phyloP scores from a whole-genome alignment of 805 yeast genomes.

The Kazachstania taianensis region DNA sequence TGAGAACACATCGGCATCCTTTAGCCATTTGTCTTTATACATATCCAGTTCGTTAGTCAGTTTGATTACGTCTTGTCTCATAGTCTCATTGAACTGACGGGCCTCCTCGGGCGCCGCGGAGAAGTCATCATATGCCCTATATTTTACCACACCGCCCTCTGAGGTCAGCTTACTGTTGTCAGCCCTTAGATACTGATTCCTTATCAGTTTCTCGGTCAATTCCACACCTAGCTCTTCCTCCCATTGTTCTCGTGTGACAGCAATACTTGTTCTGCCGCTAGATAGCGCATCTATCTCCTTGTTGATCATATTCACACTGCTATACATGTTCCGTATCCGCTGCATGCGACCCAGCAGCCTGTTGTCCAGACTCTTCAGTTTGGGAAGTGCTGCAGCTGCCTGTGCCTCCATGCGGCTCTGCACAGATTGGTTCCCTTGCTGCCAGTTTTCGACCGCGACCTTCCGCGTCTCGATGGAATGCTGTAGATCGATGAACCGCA shows the following conservation, averaged over 20 bases:
- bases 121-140: conserved; percentile 20
- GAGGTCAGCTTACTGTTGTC: conserved; percentile 1
- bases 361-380: conserved; percentile 8
- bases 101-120: conserved; percentile 21
- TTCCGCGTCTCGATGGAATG: conserved; percentile 21
- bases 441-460: conserved; percentile 16
- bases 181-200: conserved; percentile 12
- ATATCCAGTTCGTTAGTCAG: conserved; percentile 13
- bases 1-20: conserved; percentile 23
- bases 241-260: conserved; percentile 22
- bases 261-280: conserved; percentile 16
- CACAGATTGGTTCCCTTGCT: conserved; percentile 14
- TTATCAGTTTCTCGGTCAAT: conserved; percentile 16
- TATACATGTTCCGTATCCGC: conserved; percentile 19
- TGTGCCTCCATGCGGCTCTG: conserved; percentile 9
- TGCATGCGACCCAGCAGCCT: conserved; percentile 14
- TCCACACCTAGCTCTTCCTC: conserved; percentile 18
- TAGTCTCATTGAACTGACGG: conserved; percentile 15
- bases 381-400: conserved; percentile 9
- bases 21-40: conserved; percentile 24
- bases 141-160: conserved; percentile 8
- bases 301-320: conserved; percentile 16
- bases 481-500: conserved; percentile 20
- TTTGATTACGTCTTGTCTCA: conserved; percentile 19
- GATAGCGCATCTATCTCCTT: conserved; percentile 17